Evolutionary conservation across 257 asterid genomes (phyloP).

Genomic region (Pogostemon cablin): DNA sequence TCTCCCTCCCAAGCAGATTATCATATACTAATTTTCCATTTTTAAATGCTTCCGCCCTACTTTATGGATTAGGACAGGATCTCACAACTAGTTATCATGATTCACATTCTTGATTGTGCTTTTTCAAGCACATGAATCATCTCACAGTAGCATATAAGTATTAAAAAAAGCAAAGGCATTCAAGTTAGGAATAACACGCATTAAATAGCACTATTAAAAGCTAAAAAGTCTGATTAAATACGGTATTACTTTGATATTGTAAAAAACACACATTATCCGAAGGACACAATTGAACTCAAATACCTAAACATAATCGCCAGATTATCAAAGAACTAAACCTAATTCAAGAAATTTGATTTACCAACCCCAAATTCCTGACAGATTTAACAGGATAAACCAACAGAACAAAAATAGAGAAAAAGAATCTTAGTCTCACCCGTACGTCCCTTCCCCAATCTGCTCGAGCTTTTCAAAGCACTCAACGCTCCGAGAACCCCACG

Average conservation of each 20-base stretch:
- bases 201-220: neutral
- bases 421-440: constrained; percentile 55
- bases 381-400: neutral
- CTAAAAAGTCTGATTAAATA: too few species aligned
- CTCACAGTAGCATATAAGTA: constrained; percentile 5
- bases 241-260: neutral
- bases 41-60: constrained; percentile 10
- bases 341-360: neutral
- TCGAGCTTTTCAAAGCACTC: constrained; percentile 94
- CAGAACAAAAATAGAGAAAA: neutral
- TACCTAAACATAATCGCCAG: constrained; percentile 22
- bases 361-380: constrained; percentile 1
- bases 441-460: constrained; percentile 98
- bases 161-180: constrained; percentile 1
- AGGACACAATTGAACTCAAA: constrained; percentile 6
- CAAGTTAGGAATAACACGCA: neutral
- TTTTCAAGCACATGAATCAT: constrained; percentile 4
- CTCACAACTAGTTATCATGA: neutral
- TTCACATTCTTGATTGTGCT: constrained; percentile 7
- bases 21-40: neutral
- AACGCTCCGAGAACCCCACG: constrained; percentile 97
- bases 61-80: neutral
- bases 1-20: constrained; percentile 21
- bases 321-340: neutral
- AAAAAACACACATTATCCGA: neutral